Base-by-base conservation (phyloP, 2,329 filamentous ascomycete genomes). In the Achaetomium macrosporum region DNA sequence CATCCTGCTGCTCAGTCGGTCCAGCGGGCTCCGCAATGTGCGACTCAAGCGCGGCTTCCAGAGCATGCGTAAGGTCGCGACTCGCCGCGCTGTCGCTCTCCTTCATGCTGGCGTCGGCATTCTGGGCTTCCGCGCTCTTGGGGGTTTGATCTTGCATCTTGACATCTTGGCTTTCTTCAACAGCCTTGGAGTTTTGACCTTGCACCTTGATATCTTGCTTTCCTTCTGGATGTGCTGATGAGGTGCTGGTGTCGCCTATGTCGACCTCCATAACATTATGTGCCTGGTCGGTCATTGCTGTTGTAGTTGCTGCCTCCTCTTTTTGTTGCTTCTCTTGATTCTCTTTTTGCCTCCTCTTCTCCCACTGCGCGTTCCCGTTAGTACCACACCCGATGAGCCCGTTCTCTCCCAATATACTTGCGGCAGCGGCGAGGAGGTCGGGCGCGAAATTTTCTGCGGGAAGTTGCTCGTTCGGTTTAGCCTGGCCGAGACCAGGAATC, bases 11-110 rank as follows among this genome's bases (percentile, higher is more conserved):
- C 35, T 37, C 45, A 2, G 42, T 42, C 30, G 42, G 44, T 36
- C 51, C 45, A 2, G 53, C 25, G 31, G 47, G 45, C 12, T 41
- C 47, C 16, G 48, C n/a, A 16, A n/a, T 15, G 0, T 54, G 39
- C 8, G 54, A 50, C 19, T 69, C 70, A 8, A 76, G 65, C 25
- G 72, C 71, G 10, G 73, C 73, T 57, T 76, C 73, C 1, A 76
- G 66, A 1, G 73, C 73, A 29, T 67, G 61, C 4, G 71, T 74
- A 2, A 76, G 63, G 3, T 72, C 73, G 70, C 47, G 71, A 44
- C 30, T 73, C 7, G 46, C 49, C 13, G 54, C 45, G 13, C 51
- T 53, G 15, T 41, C 40, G 40, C 29, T 36, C 5, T 31, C 42
- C 30, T 50, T 42, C 37, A 50, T 48, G 19, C 50, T 43, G 40